Conservation (phyloP, 371 early-diverging fungal species). For the Coemansia sp. region DNA sequence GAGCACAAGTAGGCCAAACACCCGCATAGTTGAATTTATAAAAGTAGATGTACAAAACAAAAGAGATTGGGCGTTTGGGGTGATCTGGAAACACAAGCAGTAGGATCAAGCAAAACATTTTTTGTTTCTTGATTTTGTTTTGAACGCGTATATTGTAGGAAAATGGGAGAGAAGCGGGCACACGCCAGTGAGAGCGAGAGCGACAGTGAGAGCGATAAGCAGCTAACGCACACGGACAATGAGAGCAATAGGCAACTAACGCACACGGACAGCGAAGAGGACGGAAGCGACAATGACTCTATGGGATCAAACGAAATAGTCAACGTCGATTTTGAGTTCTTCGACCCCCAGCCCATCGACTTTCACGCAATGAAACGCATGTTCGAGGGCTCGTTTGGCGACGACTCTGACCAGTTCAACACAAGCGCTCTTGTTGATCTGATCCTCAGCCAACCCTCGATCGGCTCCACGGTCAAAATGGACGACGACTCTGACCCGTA, state of each 20-base stretch:
- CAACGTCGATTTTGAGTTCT: conserved; percentile 95
- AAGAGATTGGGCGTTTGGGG: not conserved
- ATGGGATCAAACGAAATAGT: conserved; percentile 49
- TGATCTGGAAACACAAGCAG: not conserved
- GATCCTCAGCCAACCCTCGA: conserved; percentile 70
- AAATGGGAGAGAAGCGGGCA: conserved; percentile 26
- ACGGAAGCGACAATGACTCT: not conserved
- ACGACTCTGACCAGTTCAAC: conserved; percentile 73
- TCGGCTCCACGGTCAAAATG: conserved; percentile 91
- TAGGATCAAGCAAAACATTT: not conserved
- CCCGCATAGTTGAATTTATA: not conserved
- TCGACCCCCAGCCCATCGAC: conserved; percentile 82
- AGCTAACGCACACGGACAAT: not conserved
- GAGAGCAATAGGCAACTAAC: not conserved
- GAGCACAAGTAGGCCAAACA: conserved; percentile 1
- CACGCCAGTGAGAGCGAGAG: conserved; percentile 21
- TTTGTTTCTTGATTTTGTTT: conserved; percentile 8
- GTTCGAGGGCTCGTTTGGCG: conserved; percentile 70
- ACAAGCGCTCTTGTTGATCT: conserved; percentile 80
- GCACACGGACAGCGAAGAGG: not conserved
- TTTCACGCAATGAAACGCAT: conserved; percentile 90
- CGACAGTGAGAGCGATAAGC: not conserved
- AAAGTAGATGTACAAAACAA: not conserved
- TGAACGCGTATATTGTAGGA: not conserved
- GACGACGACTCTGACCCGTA: conserved; percentile 86